Base-by-base conservation (phyloP, 2,329 filamentous ascomycete species). In the Acrocalymma vagum region DNA sequence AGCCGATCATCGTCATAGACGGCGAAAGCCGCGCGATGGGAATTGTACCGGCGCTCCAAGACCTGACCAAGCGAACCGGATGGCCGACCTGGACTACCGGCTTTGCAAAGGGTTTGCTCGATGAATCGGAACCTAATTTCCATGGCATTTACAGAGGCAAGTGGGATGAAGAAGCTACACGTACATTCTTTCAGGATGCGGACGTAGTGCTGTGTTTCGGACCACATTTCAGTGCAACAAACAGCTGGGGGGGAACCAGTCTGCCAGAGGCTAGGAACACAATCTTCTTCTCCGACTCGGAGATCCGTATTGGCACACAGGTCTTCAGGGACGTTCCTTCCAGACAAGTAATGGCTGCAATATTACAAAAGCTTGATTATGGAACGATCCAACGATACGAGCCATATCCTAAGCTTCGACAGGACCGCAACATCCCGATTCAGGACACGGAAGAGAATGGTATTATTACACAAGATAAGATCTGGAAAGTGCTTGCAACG, bases 1-100 rank as follows among this genome's bases (percentile, higher is more conserved):
- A 72, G 25, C 79, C 79, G 0, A 49, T 78, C 29, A 78, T 83
- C 33, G 48, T 81, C 2, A 74, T 80, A 0, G 80, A 83, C 45
- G 78, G 78, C 3, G 73, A 78, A 42, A 72, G 70, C n/a, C 60
- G 72, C 27, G 55, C 69, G 0, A 61, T 76, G 18, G 67, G 67
- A n/a, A 71, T 78, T 21, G 51, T 71, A 1, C 58, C 72, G 0
- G 63, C 73, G 4, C 62, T 78, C 1, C 67, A 79, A 39, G 49
- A 68, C 7, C 55, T 82, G 11, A 69, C 76, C 7, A 58, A 71
- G 22, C 25, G 58, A 3, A 79, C 77, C 0, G 59, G 62, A 0
- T 77, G 75, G 63, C 78, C 78, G 0, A 78, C 75, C 0, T 77
- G 71, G 58, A 74, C 71, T 2, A 74, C 76, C 0, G 65, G 69